phyloP scores from a whole-genome alignment of 2,329 filamentous ascomycete genomes.

The Venturia aucupariae region DNA sequence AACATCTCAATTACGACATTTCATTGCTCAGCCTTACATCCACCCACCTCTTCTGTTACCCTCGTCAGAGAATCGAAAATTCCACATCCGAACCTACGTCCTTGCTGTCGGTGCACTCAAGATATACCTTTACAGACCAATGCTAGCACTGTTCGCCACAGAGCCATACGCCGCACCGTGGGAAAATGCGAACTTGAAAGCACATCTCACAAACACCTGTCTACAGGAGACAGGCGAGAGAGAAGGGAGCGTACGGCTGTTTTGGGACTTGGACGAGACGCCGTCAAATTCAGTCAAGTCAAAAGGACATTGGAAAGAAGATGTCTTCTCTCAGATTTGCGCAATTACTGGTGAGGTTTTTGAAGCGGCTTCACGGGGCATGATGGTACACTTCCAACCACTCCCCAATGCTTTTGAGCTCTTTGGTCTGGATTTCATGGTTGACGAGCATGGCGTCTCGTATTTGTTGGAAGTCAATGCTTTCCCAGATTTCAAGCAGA shows the following conservation, averaged over 20 bases:
- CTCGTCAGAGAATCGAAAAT: conserved; percentile 59
- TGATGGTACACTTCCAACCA: conserved; percentile 87
- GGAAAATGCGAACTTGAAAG: conserved; percentile 48
- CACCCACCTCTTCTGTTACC: conserved; percentile 67
- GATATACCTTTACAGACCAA: conserved; percentile 78
- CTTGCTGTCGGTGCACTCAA: conserved; percentile 68
- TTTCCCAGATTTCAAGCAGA: conserved; percentile 93
- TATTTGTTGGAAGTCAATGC: conserved; percentile 91
- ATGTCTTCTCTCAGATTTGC: conserved; percentile 68
- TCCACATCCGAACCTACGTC: conserved; percentile 90
- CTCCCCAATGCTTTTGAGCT: conserved; percentile 83
- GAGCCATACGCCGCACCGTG: conserved; percentile 61
- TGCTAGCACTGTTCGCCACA: conserved; percentile 88
- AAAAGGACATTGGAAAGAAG: conserved; percentile 40
- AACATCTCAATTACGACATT: conserved; percentile 87
- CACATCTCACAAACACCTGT: conserved; percentile 92
- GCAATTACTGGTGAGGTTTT: conserved; percentile 67
- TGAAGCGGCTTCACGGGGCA: conserved; percentile 72
- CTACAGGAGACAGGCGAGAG: conserved; percentile 54
- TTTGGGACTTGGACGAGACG: conserved; percentile 56
- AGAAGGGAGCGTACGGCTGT: conserved; percentile 60
- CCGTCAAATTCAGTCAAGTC: conserved; percentile 19
- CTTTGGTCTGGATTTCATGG: conserved; percentile 84
- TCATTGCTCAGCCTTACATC: conserved; percentile 92
- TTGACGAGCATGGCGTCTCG: conserved; percentile 53